Base-by-base conservation (phyloP, 805 yeast genomes). In the Candida methanosorbosa region DNA sequence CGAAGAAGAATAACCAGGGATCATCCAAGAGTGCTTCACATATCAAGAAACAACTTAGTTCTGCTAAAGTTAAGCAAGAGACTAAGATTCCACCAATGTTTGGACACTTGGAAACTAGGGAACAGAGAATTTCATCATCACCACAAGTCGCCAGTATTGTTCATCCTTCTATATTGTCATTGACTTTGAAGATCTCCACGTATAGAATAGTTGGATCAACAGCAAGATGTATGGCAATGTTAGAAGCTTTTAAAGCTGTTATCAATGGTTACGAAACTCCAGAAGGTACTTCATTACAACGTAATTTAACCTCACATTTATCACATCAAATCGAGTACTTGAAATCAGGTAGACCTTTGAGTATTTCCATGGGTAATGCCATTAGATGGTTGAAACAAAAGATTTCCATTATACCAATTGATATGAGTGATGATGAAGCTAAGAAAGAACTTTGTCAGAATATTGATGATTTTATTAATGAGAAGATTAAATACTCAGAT, bases 321-420 rank as follows among this genome's bases (percentile, higher is more conserved):
- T 78, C 94, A 9, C 85, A 82, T 51, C 98, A 92, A 60, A 92
- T 92, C 44, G 98, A 90, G 54, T 85, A 82, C 46, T 65, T 92
- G 46, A 90, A 85, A 49, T 76, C 85, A 9, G 88, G 96, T 3
- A 75, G 98, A 42, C 97, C 97, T 1, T 67, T 92, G 32, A 78
- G 92, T 37, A 83, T 88, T 2, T 74, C 95, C 1, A 92, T 92
- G 98, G 98, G 98, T 36, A 92, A 88, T 62, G 90, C 97, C 3
- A 92, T 92, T 45, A 75, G 98, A 49, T 88, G 97, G 96, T 69
- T 92, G 43, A 92, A 92, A 52, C 97, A 90, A 63, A 90, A 84
- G 55, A 90, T 92, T 36, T 77, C 96, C 1, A 69, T 73, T 29
- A 75, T 90, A 32, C 78, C 87, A 38, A 78, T 88, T 37, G 94